These are phyloP conservation scores for Aspergillus nanangensis DNA, from an alignment of 495 filamentous ascomycete species.

Conservation along the genomic window DNA sequence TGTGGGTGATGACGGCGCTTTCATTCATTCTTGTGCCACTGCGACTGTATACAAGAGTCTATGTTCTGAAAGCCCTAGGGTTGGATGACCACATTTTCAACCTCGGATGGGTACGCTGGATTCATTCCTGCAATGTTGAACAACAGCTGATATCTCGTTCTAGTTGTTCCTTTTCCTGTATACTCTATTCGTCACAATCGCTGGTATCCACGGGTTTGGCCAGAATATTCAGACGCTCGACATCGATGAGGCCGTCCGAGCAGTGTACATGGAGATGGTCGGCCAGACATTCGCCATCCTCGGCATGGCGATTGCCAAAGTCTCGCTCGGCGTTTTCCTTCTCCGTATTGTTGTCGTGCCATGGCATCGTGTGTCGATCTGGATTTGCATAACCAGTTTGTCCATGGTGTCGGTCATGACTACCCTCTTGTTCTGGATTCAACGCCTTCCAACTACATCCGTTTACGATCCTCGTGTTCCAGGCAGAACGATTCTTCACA, in stretches of 20 bases:
- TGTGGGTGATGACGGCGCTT: slow-evolving; percentile 16
- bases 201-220: slow-evolving; percentile 15
- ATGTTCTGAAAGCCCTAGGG: slow-evolving; percentile 11
- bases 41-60: slow-evolving; percentile 14
- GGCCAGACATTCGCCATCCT: slow-evolving; percentile 18
- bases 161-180: slow-evolving; percentile 18
- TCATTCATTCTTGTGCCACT: slow-evolving; percentile 17
- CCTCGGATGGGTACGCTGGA: slow-evolving; percentile 12
- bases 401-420: slow-evolving; percentile 13
- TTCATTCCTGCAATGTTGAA: neutral
- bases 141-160: neutral
- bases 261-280: slow-evolving; percentile 16
- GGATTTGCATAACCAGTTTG: slow-evolving; percentile 15
- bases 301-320: slow-evolving; percentile 21
- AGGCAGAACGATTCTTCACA: slow-evolving; percentile 7
- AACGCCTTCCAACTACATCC: slow-evolving; percentile 9
- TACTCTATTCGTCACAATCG: slow-evolving; percentile 13
- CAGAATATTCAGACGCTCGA: slow-evolving; percentile 9
- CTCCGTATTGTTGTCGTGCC: slow-evolving; percentile 17
- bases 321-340: slow-evolving; percentile 17
- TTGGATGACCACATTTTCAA: slow-evolving; percentile 16
- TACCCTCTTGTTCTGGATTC: slow-evolving; percentile 13
- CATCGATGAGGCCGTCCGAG: slow-evolving; percentile 13
- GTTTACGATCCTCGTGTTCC: slow-evolving; percentile 17
- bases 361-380: slow-evolving; percentile 20